Evolutionary conservation across 78 protist species (phyloP).

Genomic region (Tieghemostelium lacteum): DNA sequence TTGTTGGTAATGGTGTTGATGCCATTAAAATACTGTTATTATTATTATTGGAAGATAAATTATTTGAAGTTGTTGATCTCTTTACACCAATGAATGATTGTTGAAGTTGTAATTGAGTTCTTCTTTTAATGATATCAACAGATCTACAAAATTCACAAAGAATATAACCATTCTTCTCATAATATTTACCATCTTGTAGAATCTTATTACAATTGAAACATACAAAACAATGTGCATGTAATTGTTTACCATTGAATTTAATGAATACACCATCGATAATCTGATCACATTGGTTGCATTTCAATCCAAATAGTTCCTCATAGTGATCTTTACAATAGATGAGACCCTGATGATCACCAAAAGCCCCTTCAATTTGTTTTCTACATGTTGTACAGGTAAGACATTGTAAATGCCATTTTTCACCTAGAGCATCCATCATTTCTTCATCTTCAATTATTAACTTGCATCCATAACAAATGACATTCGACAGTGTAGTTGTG

Average conservation of each 20-base stretch:
- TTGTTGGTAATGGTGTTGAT: background rate
- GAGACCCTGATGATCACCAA: slow-evolving; percentile 65
- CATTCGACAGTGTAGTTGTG: background rate
- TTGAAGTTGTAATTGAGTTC: slow-evolving; percentile 57
- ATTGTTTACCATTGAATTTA: slow-evolving; percentile 52
- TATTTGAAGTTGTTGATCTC: background rate
- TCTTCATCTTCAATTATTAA: slow-evolving; percentile 30
- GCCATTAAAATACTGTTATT: background rate
- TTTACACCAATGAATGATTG: slow-evolving; percentile 15
- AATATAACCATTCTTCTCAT: slow-evolving; percentile 4
- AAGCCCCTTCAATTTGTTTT: slow-evolving; percentile 36
- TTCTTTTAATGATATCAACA: slow-evolving; percentile 46
- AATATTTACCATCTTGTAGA: slow-evolving; percentile 49
- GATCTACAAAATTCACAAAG: slow-evolving; percentile 55
- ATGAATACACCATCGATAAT: slow-evolving; percentile 50
- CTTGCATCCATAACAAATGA: slow-evolving; percentile 51
- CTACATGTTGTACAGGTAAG: slow-evolving; percentile 27
- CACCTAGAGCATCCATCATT: slow-evolving; percentile 74
- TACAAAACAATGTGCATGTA: slow-evolving; percentile 48
- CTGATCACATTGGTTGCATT: slow-evolving; percentile 19
- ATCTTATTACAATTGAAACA: slow-evolving; percentile 18
- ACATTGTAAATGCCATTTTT: slow-evolving; percentile 66
- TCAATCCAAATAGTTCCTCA: slow-evolving; percentile 34
- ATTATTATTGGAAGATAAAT: background rate
- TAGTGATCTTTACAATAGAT: slow-evolving; percentile 71